These are phyloP conservation scores for Wallacemonas collosoma DNA, from an alignment of 208 protist species.

Conservation along the genomic window DNA sequence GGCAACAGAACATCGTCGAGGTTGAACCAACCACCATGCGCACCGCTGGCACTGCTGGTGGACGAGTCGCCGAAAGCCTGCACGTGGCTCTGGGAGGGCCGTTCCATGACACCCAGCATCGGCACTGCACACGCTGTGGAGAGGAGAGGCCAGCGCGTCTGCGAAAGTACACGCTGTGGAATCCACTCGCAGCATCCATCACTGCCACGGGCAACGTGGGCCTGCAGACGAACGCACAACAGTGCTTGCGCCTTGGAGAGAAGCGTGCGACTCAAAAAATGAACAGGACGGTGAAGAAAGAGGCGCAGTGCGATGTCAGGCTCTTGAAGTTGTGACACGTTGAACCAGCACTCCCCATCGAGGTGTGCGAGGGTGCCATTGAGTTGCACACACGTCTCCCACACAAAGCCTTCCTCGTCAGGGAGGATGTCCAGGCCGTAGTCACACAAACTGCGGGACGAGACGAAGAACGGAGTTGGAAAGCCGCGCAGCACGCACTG, in stretches of 20 bases:
- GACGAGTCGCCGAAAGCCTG: background rate
- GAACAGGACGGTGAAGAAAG: constrained; percentile 33
- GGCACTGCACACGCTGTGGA: constrained; percentile 22
- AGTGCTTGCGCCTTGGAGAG: constrained; percentile 26
- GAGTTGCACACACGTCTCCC: constrained; percentile 21
- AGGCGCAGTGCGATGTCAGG: constrained; percentile 44
- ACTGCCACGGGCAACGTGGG: background rate
- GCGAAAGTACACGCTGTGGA: constrained; percentile 18
- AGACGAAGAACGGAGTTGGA: constrained; percentile 37
- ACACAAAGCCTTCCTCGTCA: constrained; percentile 34
- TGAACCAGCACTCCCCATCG: constrained; percentile 67
- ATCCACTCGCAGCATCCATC: constrained; percentile 34
- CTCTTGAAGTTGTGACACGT: constrained; percentile 72
- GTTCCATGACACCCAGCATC: background rate
- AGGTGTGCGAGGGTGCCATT: constrained; percentile 18
- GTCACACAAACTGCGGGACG: constrained; percentile 20
- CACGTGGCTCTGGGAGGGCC: background rate
- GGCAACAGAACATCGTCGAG: constrained; percentile 44
- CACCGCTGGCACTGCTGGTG: background rate
- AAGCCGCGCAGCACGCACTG: constrained; percentile 54
- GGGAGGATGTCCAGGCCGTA: constrained; percentile 22
- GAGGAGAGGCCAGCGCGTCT: constrained; percentile 32
- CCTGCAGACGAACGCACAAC: constrained; percentile 60
- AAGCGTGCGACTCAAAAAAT: constrained; percentile 40
- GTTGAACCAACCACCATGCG: constrained; percentile 30